phyloP scores from a whole-genome alignment of 306 rosid genomes.

The Glycine tomentella region DNA sequence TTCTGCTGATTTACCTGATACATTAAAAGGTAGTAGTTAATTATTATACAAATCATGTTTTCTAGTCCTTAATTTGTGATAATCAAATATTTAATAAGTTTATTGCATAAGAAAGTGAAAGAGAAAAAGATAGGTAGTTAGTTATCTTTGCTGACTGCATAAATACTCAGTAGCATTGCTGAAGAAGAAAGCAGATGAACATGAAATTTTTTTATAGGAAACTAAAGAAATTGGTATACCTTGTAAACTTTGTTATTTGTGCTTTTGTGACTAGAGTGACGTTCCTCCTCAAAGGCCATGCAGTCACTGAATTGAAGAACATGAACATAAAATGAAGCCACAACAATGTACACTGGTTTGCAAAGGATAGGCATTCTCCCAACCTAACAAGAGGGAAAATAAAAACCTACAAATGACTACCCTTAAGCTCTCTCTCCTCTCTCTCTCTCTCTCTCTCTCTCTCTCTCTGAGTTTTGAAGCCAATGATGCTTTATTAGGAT shows the following conservation, averaged over 20 bases:
- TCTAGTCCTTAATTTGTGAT: constrained; percentile 18
- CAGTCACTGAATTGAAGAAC: constrained; percentile 65
- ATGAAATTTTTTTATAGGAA: constrained; percentile 3
- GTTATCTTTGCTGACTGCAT: not conserved
- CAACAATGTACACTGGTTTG: constrained; percentile 39
- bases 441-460: too few relatives aligned
- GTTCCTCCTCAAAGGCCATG: constrained; percentile 55
- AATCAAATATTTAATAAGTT: constrained; percentile 9
- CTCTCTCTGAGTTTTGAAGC: constrained; percentile 38
- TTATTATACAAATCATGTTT: not conserved
- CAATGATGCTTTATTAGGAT: constrained; percentile 46
- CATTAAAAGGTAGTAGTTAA: not conserved
- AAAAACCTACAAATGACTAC: not conserved
- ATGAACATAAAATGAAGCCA: constrained; percentile 54
- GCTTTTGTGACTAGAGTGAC: constrained; percentile 53
- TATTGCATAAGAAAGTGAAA: not conserved
- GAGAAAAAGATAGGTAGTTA: not conserved
- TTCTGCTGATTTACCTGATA: constrained; percentile 69
- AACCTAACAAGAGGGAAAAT: constrained; percentile 27
- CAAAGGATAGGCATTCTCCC: constrained; percentile 60
- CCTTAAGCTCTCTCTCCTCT: not conserved
- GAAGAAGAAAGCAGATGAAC: constrained; percentile 16
- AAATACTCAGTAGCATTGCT: constrained; percentile 6
- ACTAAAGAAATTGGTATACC: constrained; percentile 52
- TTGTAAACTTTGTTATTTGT: constrained; percentile 47